Conservation (phyloP, 2,329 filamentous ascomycete species). For the Sporothrix sp. region DNA sequence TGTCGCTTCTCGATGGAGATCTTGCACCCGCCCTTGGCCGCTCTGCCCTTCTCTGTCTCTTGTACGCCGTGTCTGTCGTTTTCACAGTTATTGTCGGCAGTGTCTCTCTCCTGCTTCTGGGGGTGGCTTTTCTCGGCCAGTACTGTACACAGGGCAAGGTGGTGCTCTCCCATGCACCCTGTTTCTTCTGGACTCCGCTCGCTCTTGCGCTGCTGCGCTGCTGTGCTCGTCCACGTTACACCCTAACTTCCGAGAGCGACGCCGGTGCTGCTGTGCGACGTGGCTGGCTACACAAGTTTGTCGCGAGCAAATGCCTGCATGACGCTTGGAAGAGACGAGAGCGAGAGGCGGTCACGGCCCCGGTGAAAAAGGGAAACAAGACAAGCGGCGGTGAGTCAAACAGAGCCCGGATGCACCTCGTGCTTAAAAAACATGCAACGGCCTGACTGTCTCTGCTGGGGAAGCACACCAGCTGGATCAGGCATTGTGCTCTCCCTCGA, state of each 20-base stretch:
- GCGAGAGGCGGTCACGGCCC: background rate
- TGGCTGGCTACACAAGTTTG: background rate
- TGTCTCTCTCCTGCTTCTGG: no score
- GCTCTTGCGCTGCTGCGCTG: no score
- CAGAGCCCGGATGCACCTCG: constrained; percentile 1
- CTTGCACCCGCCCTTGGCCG: constrained; percentile 10
- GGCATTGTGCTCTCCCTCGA: background rate
- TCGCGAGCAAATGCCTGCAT: no score
- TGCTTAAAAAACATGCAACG: background rate
- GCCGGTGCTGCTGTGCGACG: constrained; percentile 4
- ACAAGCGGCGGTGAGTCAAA: background rate
- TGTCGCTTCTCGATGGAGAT: constrained; percentile 14
- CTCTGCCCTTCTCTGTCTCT: background rate
- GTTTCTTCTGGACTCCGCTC: no score
- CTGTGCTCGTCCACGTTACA: background rate
- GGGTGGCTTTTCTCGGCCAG: no score
- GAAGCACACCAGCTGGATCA: constrained; percentile 1
- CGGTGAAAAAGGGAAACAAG: background rate
- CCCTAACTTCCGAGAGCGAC: constrained; percentile 4
- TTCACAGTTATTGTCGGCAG: no score
- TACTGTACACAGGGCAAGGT: background rate
- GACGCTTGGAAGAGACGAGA: background rate
- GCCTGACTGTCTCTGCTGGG: constrained; percentile 7
- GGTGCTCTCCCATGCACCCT: no score
- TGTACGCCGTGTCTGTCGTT: no score